A percentile compares a stretch with the other conserved stretches of the same genome.
Conservation (phyloP, 345 rosid species). For the Brassica juncea region DNA sequence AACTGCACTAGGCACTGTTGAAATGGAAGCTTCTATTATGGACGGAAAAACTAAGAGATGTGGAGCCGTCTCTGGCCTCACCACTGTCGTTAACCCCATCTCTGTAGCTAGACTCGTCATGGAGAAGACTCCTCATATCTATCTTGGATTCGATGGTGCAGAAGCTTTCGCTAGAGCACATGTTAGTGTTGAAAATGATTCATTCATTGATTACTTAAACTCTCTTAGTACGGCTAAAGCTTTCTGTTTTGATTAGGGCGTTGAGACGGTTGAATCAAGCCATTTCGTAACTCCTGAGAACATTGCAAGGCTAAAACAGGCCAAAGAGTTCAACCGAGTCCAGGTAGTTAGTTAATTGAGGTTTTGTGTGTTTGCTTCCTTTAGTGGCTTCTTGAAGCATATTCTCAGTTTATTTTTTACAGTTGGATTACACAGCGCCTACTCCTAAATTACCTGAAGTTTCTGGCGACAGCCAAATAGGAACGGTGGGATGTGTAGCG, state of each 20-base stretch:
- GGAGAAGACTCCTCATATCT: conserved; percentile 92
- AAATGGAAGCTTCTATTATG: conserved; percentile 98
- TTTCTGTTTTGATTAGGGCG: conserved; percentile 48
- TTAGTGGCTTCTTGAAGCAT: not conserved
- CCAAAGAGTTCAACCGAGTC: conserved; percentile 74
- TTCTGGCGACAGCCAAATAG: conserved; percentile 62
- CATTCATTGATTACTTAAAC: not conserved
- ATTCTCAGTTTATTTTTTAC: not conserved
- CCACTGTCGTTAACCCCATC: conserved; percentile 78
- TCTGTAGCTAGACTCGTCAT: conserved; percentile 86
- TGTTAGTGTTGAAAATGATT: conserved; percentile 11
- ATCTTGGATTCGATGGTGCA: conserved; percentile 81
- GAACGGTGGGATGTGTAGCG: conserved; percentile 97
- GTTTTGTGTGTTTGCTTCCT: not conserved
- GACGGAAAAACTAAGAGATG: conserved; percentile 83
- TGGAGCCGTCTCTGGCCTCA: conserved; percentile 91
- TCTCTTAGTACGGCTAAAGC: not conserved
- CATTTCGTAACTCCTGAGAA: conserved; percentile 76
- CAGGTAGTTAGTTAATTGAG: conserved; percentile 45
- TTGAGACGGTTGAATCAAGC: conserved; percentile 67
- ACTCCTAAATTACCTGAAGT: conserved; percentile 31
- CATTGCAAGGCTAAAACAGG: conserved; percentile 75
- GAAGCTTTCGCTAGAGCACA: conserved; percentile 93
- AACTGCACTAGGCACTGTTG: conserved; percentile 70
- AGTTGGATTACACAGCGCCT: conserved; percentile 81